A percentile compares a stretch with the other conserved stretches of the same genome.
These are phyloP conservation scores for Dipodascopsis uninucleata DNA, from an alignment of 805 yeast genomes.

Conservation along the genomic window DNA sequence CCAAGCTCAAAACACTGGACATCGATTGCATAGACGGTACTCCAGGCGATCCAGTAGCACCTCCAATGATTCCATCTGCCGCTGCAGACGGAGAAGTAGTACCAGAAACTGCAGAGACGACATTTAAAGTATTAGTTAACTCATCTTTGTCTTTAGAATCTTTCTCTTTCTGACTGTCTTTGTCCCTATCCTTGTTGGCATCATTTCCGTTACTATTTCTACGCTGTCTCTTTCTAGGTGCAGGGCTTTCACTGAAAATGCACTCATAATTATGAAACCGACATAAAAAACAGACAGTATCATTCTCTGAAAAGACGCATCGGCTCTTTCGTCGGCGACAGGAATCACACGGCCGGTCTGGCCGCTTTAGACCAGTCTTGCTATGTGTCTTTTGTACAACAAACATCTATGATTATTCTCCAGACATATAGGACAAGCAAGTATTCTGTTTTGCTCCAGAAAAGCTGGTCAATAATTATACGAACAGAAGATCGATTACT, in stretches of 20 bases:
- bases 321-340: slow-evolving; percentile 28
- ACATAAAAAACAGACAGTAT: slow-evolving; percentile 25
- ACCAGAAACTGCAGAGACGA: neutral
- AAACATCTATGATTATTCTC: too few species aligned
- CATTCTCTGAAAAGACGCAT: slow-evolving; percentile 28
- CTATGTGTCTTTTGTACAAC: slow-evolving; percentile 28
- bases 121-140: too few species aligned
- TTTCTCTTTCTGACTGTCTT: neutral
- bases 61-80: neutral
- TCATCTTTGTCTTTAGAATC: slow-evolving; percentile 8
- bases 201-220: slow-evolving; percentile 7
- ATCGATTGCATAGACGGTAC: slow-evolving; percentile 20
- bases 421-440: too few species aligned
- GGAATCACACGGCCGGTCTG: slow-evolving; percentile 28
- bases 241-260: slow-evolving; percentile 24
- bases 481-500: too few species aligned
- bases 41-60: slow-evolving; percentile 12
- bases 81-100: slow-evolving; percentile 1
- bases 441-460: too few species aligned
- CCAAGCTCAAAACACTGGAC: slow-evolving; percentile 19
- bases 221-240: slow-evolving; percentile 22
- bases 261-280: slow-evolving; percentile 29
- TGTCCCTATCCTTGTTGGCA: neutral
- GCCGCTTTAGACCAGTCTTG: slow-evolving; percentile 28
- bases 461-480: too few species aligned